Percentiles rank a stretch among this genome's conserved stretches.
phyloP scores from a whole-genome alignment of 139 green algal species.

The Closterium sp. region DNA sequence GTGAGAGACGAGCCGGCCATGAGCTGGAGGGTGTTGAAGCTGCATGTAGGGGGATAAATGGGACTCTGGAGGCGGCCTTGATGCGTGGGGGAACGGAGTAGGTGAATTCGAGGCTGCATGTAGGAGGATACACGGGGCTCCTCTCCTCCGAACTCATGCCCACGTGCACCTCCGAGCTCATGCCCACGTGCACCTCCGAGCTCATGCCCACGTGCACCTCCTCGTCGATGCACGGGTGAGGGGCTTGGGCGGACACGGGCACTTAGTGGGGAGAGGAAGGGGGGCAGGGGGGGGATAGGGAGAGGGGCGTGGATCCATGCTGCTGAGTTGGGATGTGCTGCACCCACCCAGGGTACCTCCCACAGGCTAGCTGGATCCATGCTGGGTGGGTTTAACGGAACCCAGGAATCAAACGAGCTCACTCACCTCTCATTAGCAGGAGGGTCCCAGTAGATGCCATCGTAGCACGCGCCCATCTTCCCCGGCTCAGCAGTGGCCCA shows the following conservation, averaged over 20 bases:
- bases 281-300: too few species aligned
- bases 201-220: too few species aligned
- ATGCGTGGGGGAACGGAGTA: slow-evolving; percentile 83
- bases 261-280: too few species aligned
- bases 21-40: slow-evolving; percentile 79
- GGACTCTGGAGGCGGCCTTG: slow-evolving; percentile 54
- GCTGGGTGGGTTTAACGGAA: too few species aligned
- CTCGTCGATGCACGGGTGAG: too few species aligned
- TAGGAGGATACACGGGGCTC: slow-evolving; percentile 75
- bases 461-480: slow-evolving; percentile 83
- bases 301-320: slow-evolving; percentile 70
- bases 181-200: too few species aligned
- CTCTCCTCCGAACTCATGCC: neutral
- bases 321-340: slow-evolving; percentile 84
- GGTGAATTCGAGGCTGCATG: slow-evolving; percentile 79
- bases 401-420: neutral
- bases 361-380: too few species aligned
- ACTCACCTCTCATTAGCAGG: slow-evolving; percentile 59
- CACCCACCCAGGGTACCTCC: slow-evolving; percentile 59
- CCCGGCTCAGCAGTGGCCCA: slow-evolving; percentile 70
- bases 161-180: too few species aligned
- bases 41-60: too few species aligned
- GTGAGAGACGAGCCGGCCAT: slow-evolving; percentile 80
- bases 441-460: slow-evolving; percentile 91
- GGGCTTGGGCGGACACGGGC: too few species aligned